Evolutionary conservation across 331 rosid genomes (phyloP).

Genomic region (Pyracantha coccinea): DNA sequence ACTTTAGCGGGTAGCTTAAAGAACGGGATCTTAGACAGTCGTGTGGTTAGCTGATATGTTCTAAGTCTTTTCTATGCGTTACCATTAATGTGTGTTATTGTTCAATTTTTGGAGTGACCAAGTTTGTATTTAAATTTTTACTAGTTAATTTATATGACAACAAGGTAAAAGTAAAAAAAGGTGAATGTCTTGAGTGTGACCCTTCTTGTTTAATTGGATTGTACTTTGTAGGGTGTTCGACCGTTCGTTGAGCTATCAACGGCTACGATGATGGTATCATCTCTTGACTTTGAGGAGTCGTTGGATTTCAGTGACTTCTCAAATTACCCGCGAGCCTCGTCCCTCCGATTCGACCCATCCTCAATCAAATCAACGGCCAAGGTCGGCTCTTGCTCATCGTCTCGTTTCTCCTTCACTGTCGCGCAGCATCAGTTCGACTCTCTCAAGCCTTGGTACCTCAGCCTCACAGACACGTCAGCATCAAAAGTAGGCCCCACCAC

Average conservation of each 20-base stretch:
- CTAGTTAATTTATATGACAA: neutral
- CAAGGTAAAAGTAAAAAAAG: neutral
- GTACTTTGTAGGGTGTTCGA: slow-evolving; percentile 63
- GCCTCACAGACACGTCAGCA: slow-evolving; percentile 69
- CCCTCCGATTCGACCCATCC: slow-evolving; percentile 72
- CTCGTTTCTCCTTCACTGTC: slow-evolving; percentile 93
- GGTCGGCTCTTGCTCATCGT: slow-evolving; percentile 80
- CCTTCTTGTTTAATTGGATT: neutral
- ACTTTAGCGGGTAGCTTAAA: neutral
- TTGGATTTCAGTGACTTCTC: slow-evolving; percentile 62
- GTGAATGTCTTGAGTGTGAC: neutral
- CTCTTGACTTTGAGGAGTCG: slow-evolving; percentile 77
- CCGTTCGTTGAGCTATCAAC: slow-evolving; percentile 83
- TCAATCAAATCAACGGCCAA: slow-evolving; percentile 51
- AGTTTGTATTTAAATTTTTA: neutral
- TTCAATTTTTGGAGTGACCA: neutral
- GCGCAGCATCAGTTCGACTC: slow-evolving; percentile 76
- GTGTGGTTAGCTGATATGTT: too few species aligned
- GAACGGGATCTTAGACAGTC: too few species aligned
- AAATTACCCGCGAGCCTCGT: slow-evolving; percentile 69
- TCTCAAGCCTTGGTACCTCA: slow-evolving; percentile 94
- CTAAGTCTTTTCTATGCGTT: neutral
- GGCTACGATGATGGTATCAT: slow-evolving; percentile 57
- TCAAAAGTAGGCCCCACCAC: slow-evolving; percentile 80
- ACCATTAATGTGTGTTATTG: neutral